phyloP scores from a whole-genome alignment of 768 basidiomycete genomes.

The Psilocybe cubensis region DNA sequence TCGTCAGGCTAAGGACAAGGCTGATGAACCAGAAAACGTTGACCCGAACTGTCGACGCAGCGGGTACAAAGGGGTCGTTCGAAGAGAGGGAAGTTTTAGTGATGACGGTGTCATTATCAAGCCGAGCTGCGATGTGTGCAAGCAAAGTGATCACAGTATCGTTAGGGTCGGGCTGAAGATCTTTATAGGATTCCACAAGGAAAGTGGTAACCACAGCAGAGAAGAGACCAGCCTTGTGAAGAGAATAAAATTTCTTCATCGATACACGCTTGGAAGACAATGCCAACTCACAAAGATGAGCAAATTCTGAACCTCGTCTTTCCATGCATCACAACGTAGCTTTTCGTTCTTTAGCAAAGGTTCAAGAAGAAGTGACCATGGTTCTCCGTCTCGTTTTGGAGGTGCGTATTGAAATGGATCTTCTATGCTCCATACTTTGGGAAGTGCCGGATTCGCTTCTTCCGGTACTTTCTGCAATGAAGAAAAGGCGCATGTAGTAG shows the following conservation, averaged over 20 bases:
- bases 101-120: not conserved
- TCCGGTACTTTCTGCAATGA: no score
- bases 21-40: slow-evolving; percentile 6
- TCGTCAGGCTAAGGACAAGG: not conserved
- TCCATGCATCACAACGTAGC: slow-evolving; percentile 1
- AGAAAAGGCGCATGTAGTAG: no score
- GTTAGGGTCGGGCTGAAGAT: not conserved
- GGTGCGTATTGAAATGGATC: no score
- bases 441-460: no score
- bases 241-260: not conserved
- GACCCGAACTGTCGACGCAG: not conserved
- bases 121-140: not conserved
- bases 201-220: slow-evolving; percentile 1
- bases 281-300: slow-evolving; percentile 3
- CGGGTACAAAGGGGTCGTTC: no score
- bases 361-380: not conserved
- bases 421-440: no score
- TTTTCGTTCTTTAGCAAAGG: not conserved
- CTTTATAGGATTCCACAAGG: not conserved
- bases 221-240: slow-evolving; percentile 3
- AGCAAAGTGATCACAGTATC: not conserved
- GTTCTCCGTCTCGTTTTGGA: slow-evolving; percentile 5
- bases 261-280: not conserved
- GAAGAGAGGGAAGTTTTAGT: not conserved
- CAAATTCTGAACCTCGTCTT: slow-evolving; percentile 5